These are phyloP conservation scores for Apiospora pterosperma DNA, from an alignment of 2,329 filamentous ascomycete genomes.

Conservation along the genomic window DNA sequence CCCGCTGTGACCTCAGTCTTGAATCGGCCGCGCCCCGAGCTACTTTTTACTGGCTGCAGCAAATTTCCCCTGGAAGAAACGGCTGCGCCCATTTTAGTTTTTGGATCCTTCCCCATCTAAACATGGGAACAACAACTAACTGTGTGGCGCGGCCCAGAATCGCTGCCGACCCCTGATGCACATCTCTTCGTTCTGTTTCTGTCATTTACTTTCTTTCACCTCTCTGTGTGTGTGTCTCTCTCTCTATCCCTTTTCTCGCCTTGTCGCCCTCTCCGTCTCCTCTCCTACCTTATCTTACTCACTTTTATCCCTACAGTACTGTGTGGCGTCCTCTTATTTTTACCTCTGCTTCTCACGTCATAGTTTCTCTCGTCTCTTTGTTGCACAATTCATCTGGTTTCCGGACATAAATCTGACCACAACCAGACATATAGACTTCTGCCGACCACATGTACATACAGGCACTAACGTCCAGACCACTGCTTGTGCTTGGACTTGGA, in stretches of 20 bases:
- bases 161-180: not conserved
- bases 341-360: too few relatives aligned
- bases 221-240: too few relatives aligned
- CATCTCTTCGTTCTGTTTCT: not conserved
- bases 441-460: too few relatives aligned
- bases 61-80: conserved; percentile 3
- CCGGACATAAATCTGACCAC: too few relatives aligned
- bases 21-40: conserved; percentile 4
- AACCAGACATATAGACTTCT: too few relatives aligned
- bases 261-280: not conserved
- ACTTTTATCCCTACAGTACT: too few relatives aligned
- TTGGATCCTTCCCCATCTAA: conserved; percentile 3
- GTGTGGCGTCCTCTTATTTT: too few relatives aligned
- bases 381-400: too few relatives aligned
- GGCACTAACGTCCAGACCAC: not conserved
- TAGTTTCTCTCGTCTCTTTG: too few relatives aligned
- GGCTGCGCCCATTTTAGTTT: conserved; percentile 1
- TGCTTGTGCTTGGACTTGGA: not conserved
- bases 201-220: too few relatives aligned
- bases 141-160: too few relatives aligned
- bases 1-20: conserved; percentile 6
- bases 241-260: not conserved
- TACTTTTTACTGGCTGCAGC: conserved; percentile 2
- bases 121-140: conserved; percentile 3
- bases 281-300: not conserved